Conservation (phyloP, 1,284 basidiomycete genomes). For the Apiotrichum porosum region DNA sequence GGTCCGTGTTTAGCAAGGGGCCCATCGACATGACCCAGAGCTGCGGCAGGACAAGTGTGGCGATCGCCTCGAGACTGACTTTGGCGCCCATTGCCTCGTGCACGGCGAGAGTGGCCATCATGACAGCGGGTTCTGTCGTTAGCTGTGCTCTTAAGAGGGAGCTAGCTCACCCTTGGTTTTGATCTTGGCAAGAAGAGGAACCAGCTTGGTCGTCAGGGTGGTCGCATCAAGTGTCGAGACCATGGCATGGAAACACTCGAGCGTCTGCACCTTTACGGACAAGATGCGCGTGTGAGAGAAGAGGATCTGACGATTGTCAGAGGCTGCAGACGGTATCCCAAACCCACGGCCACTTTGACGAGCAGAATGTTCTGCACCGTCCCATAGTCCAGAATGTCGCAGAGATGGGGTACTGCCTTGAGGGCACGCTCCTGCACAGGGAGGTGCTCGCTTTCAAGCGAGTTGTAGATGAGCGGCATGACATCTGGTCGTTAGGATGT, state of each 20-base stretch:
- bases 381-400: slow-evolving; percentile 88
- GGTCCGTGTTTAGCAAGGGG: slow-evolving; percentile 78
- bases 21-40: slow-evolving; percentile 96
- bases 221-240: slow-evolving; percentile 87
- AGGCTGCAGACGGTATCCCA: not conserved
- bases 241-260: slow-evolving; percentile 85
- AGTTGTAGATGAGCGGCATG: slow-evolving; percentile 89
- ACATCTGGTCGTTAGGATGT: slow-evolving; percentile 61
- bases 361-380: slow-evolving; percentile 81
- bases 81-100: slow-evolving; percentile 96
- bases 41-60: slow-evolving; percentile 86
- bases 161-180: too few relatives aligned
- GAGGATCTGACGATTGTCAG: slow-evolving; percentile 57
- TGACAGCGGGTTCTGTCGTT: slow-evolving; percentile 89
- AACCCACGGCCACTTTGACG: slow-evolving; percentile 75
- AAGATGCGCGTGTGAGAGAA: slow-evolving; percentile 84
- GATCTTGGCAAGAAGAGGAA: slow-evolving; percentile 88
- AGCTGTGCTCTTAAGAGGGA: too few relatives aligned
- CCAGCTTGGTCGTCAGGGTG: slow-evolving; percentile 89
- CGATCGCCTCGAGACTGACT: slow-evolving; percentile 89
- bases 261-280: slow-evolving; percentile 81
- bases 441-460: slow-evolving; percentile 86
- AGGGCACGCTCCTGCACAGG: slow-evolving; percentile 87
- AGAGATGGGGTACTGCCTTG: slow-evolving; percentile 75
- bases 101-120: slow-evolving; percentile 88